phyloP scores from a whole-genome alignment of 257 asterid species.

The Nyctanthes arbortristis region DNA sequence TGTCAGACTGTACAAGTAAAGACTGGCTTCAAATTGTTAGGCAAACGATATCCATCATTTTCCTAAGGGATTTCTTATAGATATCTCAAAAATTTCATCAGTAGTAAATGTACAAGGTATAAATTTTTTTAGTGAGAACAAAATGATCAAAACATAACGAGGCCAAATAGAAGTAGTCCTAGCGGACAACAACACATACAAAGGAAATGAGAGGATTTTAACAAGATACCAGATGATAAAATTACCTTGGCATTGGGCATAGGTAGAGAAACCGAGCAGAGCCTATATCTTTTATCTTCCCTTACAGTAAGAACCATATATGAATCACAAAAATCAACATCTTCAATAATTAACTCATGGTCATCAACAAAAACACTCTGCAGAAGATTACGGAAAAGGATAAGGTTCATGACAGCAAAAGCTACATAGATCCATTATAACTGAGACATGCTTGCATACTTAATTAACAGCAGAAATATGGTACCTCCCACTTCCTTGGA shows the following conservation, averaged over 20 bases:
- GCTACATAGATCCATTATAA: not conserved
- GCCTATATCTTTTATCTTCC: conserved; percentile 51
- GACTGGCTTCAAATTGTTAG: not conserved
- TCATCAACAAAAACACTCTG: conserved; percentile 72
- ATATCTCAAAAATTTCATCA: not conserved
- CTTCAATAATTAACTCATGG: conserved; percentile 62
- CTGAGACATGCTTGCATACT: conserved; percentile 15
- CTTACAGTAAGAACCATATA: conserved; percentile 63
- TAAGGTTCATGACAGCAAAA: conserved; percentile 16
- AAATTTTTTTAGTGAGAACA: conserved; percentile 1
- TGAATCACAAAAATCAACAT: conserved; percentile 78
- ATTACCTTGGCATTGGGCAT: conserved; percentile 64
- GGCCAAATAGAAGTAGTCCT: not conserved
- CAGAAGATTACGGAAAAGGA: conserved; percentile 25
- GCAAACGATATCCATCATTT: conserved; percentile 4
- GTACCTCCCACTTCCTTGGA: conserved; percentile 85
- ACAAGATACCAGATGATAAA: conserved; percentile 15
- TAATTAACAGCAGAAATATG: conserved; percentile 18
- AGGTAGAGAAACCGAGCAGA: conserved; percentile 77
- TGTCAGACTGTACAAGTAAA: not conserved
- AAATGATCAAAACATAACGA: not conserved
- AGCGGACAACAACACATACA: not conserved
- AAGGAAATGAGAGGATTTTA: not conserved
- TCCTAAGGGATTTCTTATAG: not conserved
- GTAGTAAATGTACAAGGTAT: not conserved